Conservation (phyloP, 352 stramenopile species). For the Paralagenidium karlingii region DNA sequence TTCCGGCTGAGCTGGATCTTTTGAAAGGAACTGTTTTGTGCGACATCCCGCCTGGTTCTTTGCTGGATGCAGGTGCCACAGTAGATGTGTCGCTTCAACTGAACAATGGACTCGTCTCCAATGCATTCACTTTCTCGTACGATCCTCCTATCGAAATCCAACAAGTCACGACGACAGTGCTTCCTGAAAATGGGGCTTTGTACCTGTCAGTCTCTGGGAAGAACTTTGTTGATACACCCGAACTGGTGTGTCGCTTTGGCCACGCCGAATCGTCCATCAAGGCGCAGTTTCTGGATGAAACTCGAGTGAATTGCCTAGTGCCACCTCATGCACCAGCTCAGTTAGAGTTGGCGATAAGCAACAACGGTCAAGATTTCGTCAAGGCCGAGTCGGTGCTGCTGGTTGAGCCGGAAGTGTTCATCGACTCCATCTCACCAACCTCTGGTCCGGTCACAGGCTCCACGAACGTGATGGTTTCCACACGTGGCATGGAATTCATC, state of each 20-base stretch:
- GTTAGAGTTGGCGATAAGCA: constrained; percentile 13
- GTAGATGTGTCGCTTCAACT: constrained; percentile 11
- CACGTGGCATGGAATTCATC: constrained; percentile 3
- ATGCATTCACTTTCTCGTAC: constrained; percentile 13
- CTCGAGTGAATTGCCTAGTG: constrained; percentile 5
- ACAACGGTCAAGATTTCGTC: constrained; percentile 25
- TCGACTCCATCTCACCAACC: constrained; percentile 12
- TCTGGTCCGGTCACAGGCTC: constrained; percentile 15
- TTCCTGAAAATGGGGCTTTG: constrained; percentile 7
- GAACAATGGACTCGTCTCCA: constrained; percentile 12
- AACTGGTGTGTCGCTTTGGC: constrained; percentile 15
- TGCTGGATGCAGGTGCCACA: constrained; percentile 14
- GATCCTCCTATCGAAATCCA: constrained; percentile 8
- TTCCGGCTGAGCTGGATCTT: no score
- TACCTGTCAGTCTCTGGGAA: constrained; percentile 12
- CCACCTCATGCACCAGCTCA: background rate
- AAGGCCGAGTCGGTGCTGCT: constrained; percentile 4
- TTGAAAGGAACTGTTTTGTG: no score
- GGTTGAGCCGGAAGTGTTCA: constrained; percentile 7
- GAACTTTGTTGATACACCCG: constrained; percentile 16
- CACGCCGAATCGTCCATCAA: background rate
- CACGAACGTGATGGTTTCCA: constrained; percentile 14
- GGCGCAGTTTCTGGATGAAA: constrained; percentile 7
- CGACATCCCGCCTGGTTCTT: no score
- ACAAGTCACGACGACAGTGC: constrained; percentile 6